Conservation (phyloP, 495 filamentous ascomycete species). For the Podospora tetraspora region DNA sequence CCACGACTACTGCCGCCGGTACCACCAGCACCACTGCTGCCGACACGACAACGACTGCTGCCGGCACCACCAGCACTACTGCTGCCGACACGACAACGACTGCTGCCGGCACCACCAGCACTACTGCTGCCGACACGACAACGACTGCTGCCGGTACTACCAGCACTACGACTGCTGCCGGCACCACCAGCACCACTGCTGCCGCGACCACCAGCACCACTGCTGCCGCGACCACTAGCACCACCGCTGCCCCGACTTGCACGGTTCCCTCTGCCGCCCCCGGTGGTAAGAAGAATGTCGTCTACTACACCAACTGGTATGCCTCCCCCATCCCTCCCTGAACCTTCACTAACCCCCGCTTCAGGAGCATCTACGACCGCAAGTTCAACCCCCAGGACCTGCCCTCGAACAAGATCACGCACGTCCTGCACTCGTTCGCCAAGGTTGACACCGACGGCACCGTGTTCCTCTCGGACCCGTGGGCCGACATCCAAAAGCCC, state of each 20-base stretch:
- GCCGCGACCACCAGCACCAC: not conserved
- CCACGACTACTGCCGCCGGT: too few species aligned
- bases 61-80: not conserved
- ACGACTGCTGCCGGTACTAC: too few species aligned
- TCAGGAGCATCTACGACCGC: constrained; percentile 77
- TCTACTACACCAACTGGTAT: constrained; percentile 48
- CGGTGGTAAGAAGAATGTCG: constrained; percentile 36
- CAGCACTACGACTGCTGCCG: not conserved
- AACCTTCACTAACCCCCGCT: constrained; percentile 9
- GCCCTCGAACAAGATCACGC: constrained; percentile 73
- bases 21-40: too few species aligned
- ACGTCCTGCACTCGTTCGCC: constrained; percentile 86
- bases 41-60: too few species aligned
- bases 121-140: too few species aligned
- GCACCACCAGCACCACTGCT: not conserved
- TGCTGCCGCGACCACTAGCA: not conserved
- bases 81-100: too few species aligned
- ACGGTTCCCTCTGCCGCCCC: constrained; percentile 8
- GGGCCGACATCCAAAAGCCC: constrained; percentile 69
- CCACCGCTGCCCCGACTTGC: not conserved
- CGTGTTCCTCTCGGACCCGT: constrained; percentile 59
- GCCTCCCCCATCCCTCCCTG: not conserved
- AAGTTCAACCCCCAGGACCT: constrained; percentile 77
- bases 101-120: too few species aligned
- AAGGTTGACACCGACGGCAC: constrained; percentile 77